Evolutionary conservation across 345 rosid genomes (phyloP).

Genomic region (rapeseed (Brassica napus)): DNA sequence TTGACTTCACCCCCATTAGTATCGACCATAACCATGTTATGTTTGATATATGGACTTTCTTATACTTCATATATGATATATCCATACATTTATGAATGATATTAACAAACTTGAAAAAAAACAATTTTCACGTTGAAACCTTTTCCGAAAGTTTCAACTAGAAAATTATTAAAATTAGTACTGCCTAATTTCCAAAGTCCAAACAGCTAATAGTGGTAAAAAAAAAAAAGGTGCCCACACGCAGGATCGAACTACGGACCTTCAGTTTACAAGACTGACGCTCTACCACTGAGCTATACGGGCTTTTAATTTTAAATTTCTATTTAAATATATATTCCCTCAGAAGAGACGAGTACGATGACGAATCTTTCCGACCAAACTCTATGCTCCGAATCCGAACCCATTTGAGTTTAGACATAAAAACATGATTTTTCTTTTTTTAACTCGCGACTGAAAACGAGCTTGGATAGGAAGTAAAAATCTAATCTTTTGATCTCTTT

Average conservation of each 20-base stretch:
- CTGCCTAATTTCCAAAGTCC: neutral
- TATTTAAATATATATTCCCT: too few relatives aligned
- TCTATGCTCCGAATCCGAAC: neutral
- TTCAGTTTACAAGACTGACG: constrained; percentile 88
- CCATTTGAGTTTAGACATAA: neutral
- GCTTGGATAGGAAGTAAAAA: constrained; percentile 21
- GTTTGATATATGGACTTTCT: too few relatives aligned
- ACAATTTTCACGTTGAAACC: too few relatives aligned
- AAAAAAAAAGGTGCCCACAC: constrained; percentile 52
- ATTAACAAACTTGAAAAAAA: too few relatives aligned
- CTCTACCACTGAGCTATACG: constrained; percentile 92
- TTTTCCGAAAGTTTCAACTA: too few relatives aligned
- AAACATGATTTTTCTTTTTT: neutral
- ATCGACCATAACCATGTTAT: too few relatives aligned
- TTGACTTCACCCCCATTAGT: too few relatives aligned
- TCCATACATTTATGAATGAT: too few relatives aligned
- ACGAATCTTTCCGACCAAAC: constrained; percentile 11
- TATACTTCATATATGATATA: too few relatives aligned
- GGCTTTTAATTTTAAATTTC: constrained; percentile 22
- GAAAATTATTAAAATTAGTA: too few relatives aligned
- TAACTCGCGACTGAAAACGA: neutral
- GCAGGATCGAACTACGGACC: constrained; percentile 87
- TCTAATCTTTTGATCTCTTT: neutral
- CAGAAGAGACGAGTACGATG: constrained; percentile 23
- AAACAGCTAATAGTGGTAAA: neutral